phyloP scores from a whole-genome alignment of 2,329 filamentous ascomycete species.

The Colletotrichum paranaense region DNA sequence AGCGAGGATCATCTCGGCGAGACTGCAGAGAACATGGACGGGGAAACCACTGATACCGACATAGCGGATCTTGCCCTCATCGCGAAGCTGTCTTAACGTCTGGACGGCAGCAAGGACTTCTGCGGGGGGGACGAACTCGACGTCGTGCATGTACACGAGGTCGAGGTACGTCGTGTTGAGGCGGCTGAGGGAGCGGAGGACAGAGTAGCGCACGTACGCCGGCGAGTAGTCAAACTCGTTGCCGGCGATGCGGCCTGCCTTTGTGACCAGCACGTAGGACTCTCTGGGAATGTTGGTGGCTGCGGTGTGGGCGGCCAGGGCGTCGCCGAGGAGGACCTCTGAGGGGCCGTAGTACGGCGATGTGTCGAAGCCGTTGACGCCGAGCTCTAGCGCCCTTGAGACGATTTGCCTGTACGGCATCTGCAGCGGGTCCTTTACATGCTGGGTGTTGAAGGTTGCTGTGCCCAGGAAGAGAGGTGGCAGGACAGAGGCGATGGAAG shows the following conservation, averaged over 20 bases:
- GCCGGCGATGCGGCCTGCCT: constrained; percentile 28
- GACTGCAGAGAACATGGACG: constrained; percentile 79
- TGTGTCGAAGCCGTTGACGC: constrained; percentile 33
- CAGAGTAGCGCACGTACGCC: constrained; percentile 60
- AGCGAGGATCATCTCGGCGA: constrained; percentile 57
- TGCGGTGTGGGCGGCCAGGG: constrained; percentile 65
- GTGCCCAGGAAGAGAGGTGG: constrained; percentile 87
- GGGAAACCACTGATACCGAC: constrained; percentile 95
- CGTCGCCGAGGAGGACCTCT: constrained; percentile 33
- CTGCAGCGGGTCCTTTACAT: constrained; percentile 59
- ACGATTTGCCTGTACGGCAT: constrained; percentile 34
- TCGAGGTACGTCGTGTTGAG: constrained; percentile 77
- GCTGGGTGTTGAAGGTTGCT: constrained; percentile 91
- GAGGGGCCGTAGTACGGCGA: constrained; percentile 35
- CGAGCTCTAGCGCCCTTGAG: constrained; percentile 27
- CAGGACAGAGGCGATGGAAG: constrained; percentile 57
- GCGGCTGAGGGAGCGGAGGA: constrained; percentile 72
- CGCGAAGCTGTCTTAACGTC: constrained; percentile 81
- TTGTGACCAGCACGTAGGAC: constrained; percentile 44
- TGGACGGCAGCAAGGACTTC: constrained; percentile 75
- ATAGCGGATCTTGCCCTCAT: constrained; percentile 79
- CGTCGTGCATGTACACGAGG: constrained; percentile 84
- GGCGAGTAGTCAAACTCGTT: constrained; percentile 34
- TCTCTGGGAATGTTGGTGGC: constrained; percentile 53
- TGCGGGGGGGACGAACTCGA: constrained; percentile 77